phyloP scores from a whole-genome alignment of 768 basidiomycete genomes.

The Termitomyces heimii region DNA sequence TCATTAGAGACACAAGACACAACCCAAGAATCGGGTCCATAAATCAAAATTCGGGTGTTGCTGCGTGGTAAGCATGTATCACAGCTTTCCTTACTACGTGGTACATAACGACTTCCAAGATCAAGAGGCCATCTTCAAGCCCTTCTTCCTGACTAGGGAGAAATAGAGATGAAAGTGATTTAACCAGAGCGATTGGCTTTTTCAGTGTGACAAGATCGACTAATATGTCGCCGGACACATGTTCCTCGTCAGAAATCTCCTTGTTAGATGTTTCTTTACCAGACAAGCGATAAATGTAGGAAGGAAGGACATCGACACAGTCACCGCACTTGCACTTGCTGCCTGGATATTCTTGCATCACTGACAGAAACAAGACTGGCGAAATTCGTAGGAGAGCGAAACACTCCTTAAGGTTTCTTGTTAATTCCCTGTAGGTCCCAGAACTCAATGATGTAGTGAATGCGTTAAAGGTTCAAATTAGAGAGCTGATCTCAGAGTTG shows the following conservation, averaged over 20 bases:
- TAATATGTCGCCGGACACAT: too few species aligned
- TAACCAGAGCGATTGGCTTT: background rate
- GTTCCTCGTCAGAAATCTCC: too few species aligned
- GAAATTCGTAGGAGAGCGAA: background rate
- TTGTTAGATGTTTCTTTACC: too few species aligned
- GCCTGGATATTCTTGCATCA: background rate
- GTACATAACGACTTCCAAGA: conserved; percentile 96
- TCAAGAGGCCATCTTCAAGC: conserved; percentile 76
- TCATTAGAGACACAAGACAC: background rate
- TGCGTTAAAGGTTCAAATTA: background rate
- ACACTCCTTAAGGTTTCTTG: background rate
- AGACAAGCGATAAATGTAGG: too few species aligned
- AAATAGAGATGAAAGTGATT: conserved; percentile 30
- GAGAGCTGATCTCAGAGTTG: background rate
- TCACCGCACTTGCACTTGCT: background rate
- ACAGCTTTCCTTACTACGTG: conserved; percentile 37
- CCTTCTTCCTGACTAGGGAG: conserved; percentile 75
- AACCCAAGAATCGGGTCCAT: background rate
- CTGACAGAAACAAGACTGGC: background rate
- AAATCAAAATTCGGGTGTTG: background rate
- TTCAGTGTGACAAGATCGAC: background rate
- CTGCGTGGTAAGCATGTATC: background rate
- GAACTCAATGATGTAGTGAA: background rate
- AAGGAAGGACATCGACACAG: background rate
- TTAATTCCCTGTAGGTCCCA: background rate